phyloP scores from a whole-genome alignment of 2,329 filamentous ascomycete genomes.

The Venturia effusa region DNA sequence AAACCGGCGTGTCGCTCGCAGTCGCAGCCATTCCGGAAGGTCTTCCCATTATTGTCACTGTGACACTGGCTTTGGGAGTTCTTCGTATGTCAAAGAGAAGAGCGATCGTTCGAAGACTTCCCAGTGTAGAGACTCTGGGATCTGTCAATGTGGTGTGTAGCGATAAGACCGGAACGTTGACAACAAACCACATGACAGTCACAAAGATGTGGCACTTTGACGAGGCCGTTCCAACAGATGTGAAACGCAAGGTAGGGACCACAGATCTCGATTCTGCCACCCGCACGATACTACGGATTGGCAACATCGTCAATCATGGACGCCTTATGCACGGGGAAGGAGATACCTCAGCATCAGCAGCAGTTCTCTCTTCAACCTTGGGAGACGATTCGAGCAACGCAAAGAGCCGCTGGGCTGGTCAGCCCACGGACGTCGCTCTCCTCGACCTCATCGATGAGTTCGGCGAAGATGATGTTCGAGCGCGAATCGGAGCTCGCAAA shows the following conservation, averaged over 20 bases:
- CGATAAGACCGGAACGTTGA: conserved; percentile 92
- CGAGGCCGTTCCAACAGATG: conserved; percentile 44
- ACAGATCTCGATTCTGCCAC: conserved; percentile 59
- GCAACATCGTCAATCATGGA: conserved; percentile 94
- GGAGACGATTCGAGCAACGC: conserved; percentile 49
- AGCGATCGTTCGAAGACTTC: conserved; percentile 89
- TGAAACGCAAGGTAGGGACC: conserved; percentile 42
- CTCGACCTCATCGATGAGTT: conserved; percentile 86
- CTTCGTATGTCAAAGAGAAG: conserved; percentile 92
- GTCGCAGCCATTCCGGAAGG: conserved; percentile 95
- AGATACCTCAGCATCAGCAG: conserved; percentile 59
- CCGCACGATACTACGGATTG: conserved; percentile 73
- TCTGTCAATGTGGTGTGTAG: conserved; percentile 99
- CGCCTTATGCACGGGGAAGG: conserved; percentile 58
- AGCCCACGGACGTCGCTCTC: conserved; percentile 96
- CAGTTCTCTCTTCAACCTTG: conserved; percentile 77
- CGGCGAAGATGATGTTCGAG: conserved; percentile 81
- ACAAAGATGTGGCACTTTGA: conserved; percentile 96
- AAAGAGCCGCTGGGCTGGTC: conserved; percentile 88
- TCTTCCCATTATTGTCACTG: conserved; percentile 94
- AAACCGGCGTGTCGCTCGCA: conserved; percentile 90
- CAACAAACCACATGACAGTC: conserved; percentile 96
- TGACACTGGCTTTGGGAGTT: conserved; percentile 88
- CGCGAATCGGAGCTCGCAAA: conserved; percentile 69
- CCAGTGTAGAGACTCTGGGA: conserved; percentile 92